A percentile compares a stretch with the other conserved stretches of the same genome.
Evolutionary conservation across 2,329 filamentous ascomycete species (phyloP).

Genomic region (Didymella keratinophila): DNA sequence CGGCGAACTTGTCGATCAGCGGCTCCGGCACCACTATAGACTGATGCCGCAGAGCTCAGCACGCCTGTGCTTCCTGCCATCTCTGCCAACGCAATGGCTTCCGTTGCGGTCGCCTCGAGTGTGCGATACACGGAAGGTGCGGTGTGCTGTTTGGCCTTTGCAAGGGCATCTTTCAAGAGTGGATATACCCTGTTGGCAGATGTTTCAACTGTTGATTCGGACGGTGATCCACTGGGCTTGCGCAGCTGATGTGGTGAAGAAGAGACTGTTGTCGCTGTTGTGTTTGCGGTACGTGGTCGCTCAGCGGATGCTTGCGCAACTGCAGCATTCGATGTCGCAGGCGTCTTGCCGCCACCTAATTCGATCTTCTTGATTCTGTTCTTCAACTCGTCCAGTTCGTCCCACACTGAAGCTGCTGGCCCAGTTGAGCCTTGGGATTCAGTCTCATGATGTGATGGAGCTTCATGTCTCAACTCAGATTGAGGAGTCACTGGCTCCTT

Average conservation of each 20-base stretch:
- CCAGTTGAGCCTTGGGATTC: constrained; percentile 89
- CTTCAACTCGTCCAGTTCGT: constrained; percentile 94
- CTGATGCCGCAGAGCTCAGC: constrained; percentile 71
- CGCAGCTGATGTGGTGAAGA: constrained; percentile 80
- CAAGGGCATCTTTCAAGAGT: constrained; percentile 79
- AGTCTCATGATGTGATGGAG: constrained; percentile 57
- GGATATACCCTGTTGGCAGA: constrained; percentile 70
- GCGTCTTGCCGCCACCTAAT: constrained; percentile 80
- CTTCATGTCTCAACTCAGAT: constrained; percentile 38
- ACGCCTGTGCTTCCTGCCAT: constrained; percentile 76
- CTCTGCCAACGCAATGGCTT: constrained; percentile 79
- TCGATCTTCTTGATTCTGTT: constrained; percentile 91
- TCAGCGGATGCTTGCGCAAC: constrained; percentile 72
- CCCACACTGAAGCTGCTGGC: constrained; percentile 94
- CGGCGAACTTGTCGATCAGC: constrained; percentile 86
- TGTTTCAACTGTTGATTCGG: constrained; percentile 54
- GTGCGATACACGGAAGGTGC: constrained; percentile 76
- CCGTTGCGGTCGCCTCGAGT: constrained; percentile 80
- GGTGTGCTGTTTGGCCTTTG: constrained; percentile 76
- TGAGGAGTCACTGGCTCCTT: constrained; percentile 39
- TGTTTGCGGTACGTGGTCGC: constrained; percentile 87
- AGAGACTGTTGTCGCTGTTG: constrained; percentile 88
- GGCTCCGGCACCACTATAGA: constrained; percentile 64
- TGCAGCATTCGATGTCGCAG: constrained; percentile 80
- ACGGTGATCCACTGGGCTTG: constrained; percentile 57